These are phyloP conservation scores for Posidonia oceanica DNA, from an alignment of 116 monocot species.

Conservation along the genomic window DNA sequence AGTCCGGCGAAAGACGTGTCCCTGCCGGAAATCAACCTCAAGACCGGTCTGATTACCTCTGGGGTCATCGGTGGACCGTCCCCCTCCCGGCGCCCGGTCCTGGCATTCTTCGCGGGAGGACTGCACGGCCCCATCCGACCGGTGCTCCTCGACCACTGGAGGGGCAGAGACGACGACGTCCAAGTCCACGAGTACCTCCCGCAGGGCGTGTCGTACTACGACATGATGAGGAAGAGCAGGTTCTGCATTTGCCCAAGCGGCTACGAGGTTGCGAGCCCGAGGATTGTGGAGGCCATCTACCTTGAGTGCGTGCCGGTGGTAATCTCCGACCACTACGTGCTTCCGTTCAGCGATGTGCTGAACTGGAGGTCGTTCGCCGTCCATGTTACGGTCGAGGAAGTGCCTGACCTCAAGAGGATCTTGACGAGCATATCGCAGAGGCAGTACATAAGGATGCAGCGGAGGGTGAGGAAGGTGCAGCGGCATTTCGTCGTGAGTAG, in stretches of 20 bases:
- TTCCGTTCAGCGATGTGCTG: constrained; percentile 64
- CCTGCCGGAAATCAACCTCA: constrained; percentile 70
- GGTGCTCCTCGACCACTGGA: constrained; percentile 53
- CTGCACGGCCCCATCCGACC: constrained; percentile 80
- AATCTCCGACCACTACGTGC: constrained; percentile 41
- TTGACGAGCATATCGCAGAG: constrained; percentile 38
- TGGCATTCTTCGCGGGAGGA: constrained; percentile 87
- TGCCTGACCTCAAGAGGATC: constrained; percentile 57
- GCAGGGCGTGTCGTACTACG: constrained; percentile 39
- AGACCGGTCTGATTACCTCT: constrained; percentile 12
- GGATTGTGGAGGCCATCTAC: constrained; percentile 63
- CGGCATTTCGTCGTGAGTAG: constrained; percentile 52
- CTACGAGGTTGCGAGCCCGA: constrained; percentile 71
- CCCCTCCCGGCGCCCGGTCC: constrained; percentile 39
- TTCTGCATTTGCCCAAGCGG: constrained; percentile 83
- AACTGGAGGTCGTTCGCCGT: constrained; percentile 72
- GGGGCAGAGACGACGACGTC: constrained; percentile 39
- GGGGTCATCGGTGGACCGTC: constrained; percentile 54
- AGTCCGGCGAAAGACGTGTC: constrained; percentile 63
- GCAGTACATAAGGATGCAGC: constrained; percentile 75
- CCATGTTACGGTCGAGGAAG: constrained; percentile 30
- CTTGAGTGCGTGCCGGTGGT: constrained; percentile 65
- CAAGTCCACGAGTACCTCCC: constrained; percentile 70
- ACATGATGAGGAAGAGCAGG: constrained; percentile 62
- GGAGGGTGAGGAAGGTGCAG: constrained; percentile 44